Base-by-base conservation (phyloP, 2,329 filamentous ascomycete species). In the Alternaria metachromatica region DNA sequence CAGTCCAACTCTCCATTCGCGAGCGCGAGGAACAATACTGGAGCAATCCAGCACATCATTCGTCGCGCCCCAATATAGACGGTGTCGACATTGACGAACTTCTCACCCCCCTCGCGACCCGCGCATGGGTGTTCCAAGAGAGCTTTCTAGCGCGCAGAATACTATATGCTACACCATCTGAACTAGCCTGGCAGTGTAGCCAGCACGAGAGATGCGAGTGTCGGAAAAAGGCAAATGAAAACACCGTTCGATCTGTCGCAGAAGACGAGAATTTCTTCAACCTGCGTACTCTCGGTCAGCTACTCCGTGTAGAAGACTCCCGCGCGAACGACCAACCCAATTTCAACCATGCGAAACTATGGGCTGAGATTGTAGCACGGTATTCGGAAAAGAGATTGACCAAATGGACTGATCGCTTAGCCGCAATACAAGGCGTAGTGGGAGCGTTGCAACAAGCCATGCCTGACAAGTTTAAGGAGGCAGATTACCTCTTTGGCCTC, bases 81-180 rank as follows among this genome's bases (percentile, higher is more conserved):
- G 28, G 9, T 26, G 21, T 43, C 21, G 13, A 23, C 7, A 51
- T 51, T 5, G 18, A 51, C 18, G 18, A 51, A 20, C 7, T 37
- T 18, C 28, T 50, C 20, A 18, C 43, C 3, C 55, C 55, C 9
- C 55, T 58, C n/a, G 43, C 28, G 8, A 43, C 30, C 18, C 55
- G 55, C 33, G 55, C 45, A 13, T 58, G 45, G 55, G 55, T 30
- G 11, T 50, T 51, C 4, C 55, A 58, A 20, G 55, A 58, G 43
- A 43, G 12, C 9, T 51, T 51, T 2, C 20, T 58, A 11, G 45
- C 45, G 26, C 45, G 55, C 23, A 50, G 45, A n/a, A 58, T 51
- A 7, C 23, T 58, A 25, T 58, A 58, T 51, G 55, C 55, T 44
- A 58, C 55, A 10, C 46, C 55, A 51, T 58, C 55, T 20, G 55